A percentile compares a stretch with the other conserved stretches of the same genome.
Conservation (phyloP, 345 rosid species). For the Sonneratia alba region DNA sequence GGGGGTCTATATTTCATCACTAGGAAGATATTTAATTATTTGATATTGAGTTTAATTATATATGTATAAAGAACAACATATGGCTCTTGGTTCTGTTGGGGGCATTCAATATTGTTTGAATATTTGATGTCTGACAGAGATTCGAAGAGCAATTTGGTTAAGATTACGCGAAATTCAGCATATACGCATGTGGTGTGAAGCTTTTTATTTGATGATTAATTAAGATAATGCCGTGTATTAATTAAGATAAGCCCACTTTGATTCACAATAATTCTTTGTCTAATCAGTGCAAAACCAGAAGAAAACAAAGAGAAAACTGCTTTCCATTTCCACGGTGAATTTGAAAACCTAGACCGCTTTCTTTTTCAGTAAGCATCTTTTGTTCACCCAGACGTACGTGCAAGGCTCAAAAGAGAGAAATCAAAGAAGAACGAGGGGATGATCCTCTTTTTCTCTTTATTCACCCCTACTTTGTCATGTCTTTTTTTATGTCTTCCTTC, state of each 20-base stretch:
- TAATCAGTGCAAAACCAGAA: constrained; percentile 15
- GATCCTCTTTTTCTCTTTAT: constrained; percentile 7
- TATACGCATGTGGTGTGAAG: not conserved
- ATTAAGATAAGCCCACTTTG: constrained; percentile 5
- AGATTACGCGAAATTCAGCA: no score
- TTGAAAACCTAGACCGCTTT: constrained; percentile 14
- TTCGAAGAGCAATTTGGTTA: no score
- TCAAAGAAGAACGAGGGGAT: constrained; percentile 4
- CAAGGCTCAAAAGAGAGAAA: constrained; percentile 12
- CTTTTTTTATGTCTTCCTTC: no score
- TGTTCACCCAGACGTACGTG: constrained; percentile 12
- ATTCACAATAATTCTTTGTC: not conserved
- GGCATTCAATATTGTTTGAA: no score
- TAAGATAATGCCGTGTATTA: not conserved
- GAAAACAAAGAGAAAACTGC: constrained; percentile 23
- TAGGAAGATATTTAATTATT: no score
- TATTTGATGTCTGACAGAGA: no score
- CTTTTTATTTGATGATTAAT: not conserved
- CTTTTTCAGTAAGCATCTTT: constrained; percentile 14
- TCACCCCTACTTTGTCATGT: not conserved
- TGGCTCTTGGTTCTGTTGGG: no score
- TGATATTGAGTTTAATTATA: no score
- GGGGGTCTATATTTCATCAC: no score
- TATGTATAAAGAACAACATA: no score
- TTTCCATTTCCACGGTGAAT: constrained; percentile 15